Evolutionary conservation across 2,329 filamentous ascomycete genomes (phyloP), one percentile per base, ranked within the genome.

Genomic region (Phaeosphaeriaceae sp.): DNA sequence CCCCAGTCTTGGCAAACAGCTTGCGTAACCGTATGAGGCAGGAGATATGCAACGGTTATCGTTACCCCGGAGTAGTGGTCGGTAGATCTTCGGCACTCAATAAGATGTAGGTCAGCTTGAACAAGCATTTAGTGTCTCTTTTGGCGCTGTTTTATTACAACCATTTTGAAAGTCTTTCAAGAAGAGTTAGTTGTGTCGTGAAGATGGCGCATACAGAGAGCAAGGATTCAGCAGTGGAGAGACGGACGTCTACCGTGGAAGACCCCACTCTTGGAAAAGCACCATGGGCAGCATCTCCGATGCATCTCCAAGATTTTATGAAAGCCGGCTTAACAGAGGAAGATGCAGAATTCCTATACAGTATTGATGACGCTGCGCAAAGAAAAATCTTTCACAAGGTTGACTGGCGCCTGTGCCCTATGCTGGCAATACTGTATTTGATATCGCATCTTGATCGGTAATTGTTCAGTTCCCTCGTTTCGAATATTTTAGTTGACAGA

Each of bases 381-480:
- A 58, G 58, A 33, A 63, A 57, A 21, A 61, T 63, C 17, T 60
- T 62, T 37, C 56, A 59, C 50, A 63, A 64, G 32, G 61, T 66
- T 6, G 51, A 65, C 33, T 61, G 54, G 56, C 46, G 62, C 33
- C 33, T 65, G 5, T 55, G 56, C 38, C 63, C 63, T 13, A 60
- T 63, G 49, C 42, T 62, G 1, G 51, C 58, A 32, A 50, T 61
- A n/a, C 41, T 64, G 21, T 71, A 70, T 51, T 55, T 71, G 0
- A 60, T 70, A 1, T 66, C 60, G 16, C 65, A 66, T 42, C 49
- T 72, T 6, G 68, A 72, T 42, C 35, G 59, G 59, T 58, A 42
- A 37, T 42, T 34, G 12, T 13, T 15, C 6, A n/a, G 4, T 26
- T 28, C 9, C 12, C 15, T 2, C 1, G 12, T 18, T n/a, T 2